Conservation (phyloP, 2,329 filamentous ascomycete genomes). For the Aspergillus awamori region DNA sequence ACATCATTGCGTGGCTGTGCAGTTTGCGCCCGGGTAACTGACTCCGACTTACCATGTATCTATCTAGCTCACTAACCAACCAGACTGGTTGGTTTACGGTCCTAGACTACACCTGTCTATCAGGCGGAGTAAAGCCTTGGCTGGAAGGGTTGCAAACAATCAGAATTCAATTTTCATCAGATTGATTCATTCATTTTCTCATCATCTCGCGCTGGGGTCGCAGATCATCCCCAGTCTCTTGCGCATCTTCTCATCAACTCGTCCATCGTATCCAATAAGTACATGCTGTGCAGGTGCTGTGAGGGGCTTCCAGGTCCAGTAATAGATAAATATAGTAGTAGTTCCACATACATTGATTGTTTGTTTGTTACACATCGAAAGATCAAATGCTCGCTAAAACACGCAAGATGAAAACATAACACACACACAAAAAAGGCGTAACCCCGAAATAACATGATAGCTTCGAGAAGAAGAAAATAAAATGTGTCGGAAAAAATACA, state of each 20-base stretch:
- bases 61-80: no score
- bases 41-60: background rate
- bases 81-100: no score
- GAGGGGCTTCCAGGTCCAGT: background rate
- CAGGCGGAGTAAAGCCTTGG: no score
- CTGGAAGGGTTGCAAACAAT: background rate
- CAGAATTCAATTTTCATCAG: background rate
- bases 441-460: background rate
- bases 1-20: slow-evolving; percentile 10
- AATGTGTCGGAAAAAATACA: slow-evolving; percentile 6
- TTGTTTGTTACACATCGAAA: background rate
- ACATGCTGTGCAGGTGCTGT: background rate
- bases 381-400: background rate
- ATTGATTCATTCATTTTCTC: no score
- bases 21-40: background rate
- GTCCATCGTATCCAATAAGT: background rate
- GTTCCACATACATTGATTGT: background rate
- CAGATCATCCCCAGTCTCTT: background rate
- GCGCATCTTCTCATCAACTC: background rate
- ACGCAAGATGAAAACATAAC: background rate
- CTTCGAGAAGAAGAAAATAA: background rate
- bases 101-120: no score
- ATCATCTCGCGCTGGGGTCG: no score
- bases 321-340: background rate
- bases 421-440: background rate